Conservation (phyloP, 176 grass and related monocot genomes). For the Triticum monococcum region DNA sequence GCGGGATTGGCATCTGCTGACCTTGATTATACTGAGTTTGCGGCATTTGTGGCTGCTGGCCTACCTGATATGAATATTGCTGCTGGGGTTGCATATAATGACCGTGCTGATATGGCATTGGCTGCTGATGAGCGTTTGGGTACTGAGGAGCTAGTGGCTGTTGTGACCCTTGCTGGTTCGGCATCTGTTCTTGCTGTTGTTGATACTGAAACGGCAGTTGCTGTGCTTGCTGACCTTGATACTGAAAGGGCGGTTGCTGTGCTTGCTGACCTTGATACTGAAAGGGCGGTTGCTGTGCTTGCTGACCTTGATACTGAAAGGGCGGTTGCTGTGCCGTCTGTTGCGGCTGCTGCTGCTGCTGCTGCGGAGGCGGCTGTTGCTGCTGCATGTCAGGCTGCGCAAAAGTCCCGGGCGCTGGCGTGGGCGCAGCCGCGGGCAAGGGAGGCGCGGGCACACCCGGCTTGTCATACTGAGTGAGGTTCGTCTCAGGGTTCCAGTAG, state of each 20-base stretch:
- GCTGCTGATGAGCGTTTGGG: constrained; percentile 9
- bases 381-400: constrained; percentile 35
- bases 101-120: constrained; percentile 58
- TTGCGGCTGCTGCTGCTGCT: constrained; percentile 45
- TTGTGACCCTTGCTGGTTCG: constrained; percentile 45
- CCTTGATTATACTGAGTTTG: constrained; percentile 32
- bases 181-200: constrained; percentile 57
- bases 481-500: constrained; percentile 98
- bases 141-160: constrained; percentile 45
- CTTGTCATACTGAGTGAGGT: constrained; percentile 87
- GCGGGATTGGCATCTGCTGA: constrained; percentile 35
- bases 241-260: constrained; percentile 47
- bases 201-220: constrained; percentile 42
- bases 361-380: constrained; percentile 28
- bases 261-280: constrained; percentile 42
- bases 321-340: constrained; percentile 38
- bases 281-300: constrained; percentile 39
- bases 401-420: constrained; percentile 31
- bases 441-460: constrained; percentile 26
- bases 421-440: constrained; percentile 28
- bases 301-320: constrained; percentile 48
- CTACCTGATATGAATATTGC: constrained; percentile 60
- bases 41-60: constrained; percentile 40
- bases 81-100: constrained; percentile 60
- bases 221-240: constrained; percentile 48